phyloP scores from a whole-genome alignment of 208 protist species.

The Trypanosoma platydactyli region DNA sequence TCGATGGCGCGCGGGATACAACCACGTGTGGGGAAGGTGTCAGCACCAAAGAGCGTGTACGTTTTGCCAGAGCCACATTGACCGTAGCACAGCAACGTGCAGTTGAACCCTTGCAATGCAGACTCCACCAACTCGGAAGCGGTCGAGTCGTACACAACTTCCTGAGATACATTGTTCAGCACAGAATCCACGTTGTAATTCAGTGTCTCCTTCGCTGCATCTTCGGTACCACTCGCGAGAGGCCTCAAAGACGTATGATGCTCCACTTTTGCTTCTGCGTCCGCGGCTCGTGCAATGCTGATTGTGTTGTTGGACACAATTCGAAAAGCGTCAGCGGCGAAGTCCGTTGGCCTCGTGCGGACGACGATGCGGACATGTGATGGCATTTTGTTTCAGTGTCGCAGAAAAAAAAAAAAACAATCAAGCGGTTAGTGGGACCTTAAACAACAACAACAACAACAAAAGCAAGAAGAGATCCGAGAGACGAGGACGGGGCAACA shows the following conservation, averaged over 20 bases:
- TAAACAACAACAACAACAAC: not conserved
- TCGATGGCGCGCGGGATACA: constrained; percentile 67
- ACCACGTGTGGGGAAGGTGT: constrained; percentile 50
- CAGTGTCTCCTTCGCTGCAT: constrained; percentile 27
- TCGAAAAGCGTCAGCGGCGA: not conserved
- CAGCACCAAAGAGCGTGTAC: constrained; percentile 69
- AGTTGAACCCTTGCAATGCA: constrained; percentile 49
- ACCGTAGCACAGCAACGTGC: constrained; percentile 78
- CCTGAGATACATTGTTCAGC: constrained; percentile 52
- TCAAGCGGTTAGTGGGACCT: not conserved
- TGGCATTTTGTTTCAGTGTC: constrained; percentile 5
- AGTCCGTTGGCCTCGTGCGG: constrained; percentile 26
- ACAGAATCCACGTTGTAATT: constrained; percentile 74
- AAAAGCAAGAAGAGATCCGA: constrained; percentile 10
- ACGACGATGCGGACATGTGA: constrained; percentile 30
- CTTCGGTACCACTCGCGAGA: not conserved
- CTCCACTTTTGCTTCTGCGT: no score
- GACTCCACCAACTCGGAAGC: constrained; percentile 33
- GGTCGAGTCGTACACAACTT: constrained; percentile 44
- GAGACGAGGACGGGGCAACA: not conserved
- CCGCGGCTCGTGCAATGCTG: constrained; percentile 13
- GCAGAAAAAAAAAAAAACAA: constrained; percentile 16
- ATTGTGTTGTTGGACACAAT: constrained; percentile 19
- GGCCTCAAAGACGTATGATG: not conserved
- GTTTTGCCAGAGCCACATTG: constrained; percentile 78